Base-by-base conservation (phyloP, 345 rosid genomes). In the Rhodomyrtus tomentosa region DNA sequence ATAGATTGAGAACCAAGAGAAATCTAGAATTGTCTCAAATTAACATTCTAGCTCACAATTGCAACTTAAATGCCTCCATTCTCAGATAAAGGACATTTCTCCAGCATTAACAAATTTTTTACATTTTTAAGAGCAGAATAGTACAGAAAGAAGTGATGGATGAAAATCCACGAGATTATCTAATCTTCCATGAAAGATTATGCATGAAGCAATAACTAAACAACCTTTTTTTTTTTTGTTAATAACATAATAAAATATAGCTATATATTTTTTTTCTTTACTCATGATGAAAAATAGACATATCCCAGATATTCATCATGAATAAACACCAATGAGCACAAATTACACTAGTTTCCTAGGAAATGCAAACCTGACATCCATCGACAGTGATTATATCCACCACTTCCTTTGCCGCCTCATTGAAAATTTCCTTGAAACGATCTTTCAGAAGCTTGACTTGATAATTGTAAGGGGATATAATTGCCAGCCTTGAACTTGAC, bases 371-470 rank as follows among this genome's bases (percentile, higher is more conserved):
- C 99, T 97, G 99, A 90, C 95, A 97, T 82, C 99, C 99, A 84
- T 97, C 99, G 55, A 95, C 95, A 16, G 98, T 97, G 83, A 93
- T 94, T 82, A 97, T 95, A 86, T 97, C 98, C 36, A 94, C 98
- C 49, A 93, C 91, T 82, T 91, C 91, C 80, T 89, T 85, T 20
- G 98, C 92, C 40, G 95, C 99, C 74, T 90, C 89, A 54, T 96
- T 98, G 90, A 97, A 95, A 81, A 88, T 94, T 51, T 95, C 96
- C 86, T 86, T 85, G 80, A 95, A 97, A 88, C 93, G 92, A 32
- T 95, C 94, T 88, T 94, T 94, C 62, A 95, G 90, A 85, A 92
- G 93, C 92, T 95, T 97, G 51, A 97, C 98, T 92, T 97, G 99
- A 91, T 94, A 85, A 87, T 93, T 91, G 89, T 95, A 97, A 7